These are phyloP conservation scores for Kockiozyma suomiensis DNA, from an alignment of 805 yeast genomes.

Conservation along the genomic window DNA sequence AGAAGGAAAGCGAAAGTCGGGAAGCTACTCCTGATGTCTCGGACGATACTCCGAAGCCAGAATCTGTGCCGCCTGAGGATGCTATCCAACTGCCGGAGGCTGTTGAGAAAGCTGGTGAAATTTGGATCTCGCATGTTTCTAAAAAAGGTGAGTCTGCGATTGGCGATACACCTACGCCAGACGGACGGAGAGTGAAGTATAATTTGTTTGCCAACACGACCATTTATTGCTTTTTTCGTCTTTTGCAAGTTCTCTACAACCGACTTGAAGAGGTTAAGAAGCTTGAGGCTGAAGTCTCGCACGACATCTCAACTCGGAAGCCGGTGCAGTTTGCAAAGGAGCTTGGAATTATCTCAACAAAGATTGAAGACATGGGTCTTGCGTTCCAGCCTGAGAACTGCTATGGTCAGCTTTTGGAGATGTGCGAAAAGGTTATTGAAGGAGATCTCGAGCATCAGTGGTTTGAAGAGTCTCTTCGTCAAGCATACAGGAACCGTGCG, in stretches of 20 bases:
- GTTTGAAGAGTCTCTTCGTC: constrained; percentile 94
- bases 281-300: constrained; percentile 68
- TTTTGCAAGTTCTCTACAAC: constrained; percentile 75
- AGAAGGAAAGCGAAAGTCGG: constrained; percentile 26
- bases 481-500: constrained; percentile 91
- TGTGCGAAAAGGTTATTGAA: constrained; percentile 77
- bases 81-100: constrained; percentile 30
- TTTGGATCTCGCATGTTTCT: constrained; percentile 40
- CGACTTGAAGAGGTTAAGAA: constrained; percentile 77
- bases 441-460: constrained; percentile 91
- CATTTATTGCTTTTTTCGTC: constrained; percentile 86
- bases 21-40: constrained; percentile 33
- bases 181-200: constrained; percentile 46
- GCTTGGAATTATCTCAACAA: constrained; percentile 76
- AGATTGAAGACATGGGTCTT: constrained; percentile 78
- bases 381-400: constrained; percentile 51
- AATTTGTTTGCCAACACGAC: constrained; percentile 88
- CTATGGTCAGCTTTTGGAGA: constrained; percentile 73
- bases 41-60: constrained; percentile 21
- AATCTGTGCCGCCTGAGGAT: constrained; percentile 19
- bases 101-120: constrained; percentile 35
- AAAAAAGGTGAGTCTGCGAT: constrained; percentile 35
- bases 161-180: constrained; percentile 36
- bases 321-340: constrained; percentile 75
- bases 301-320: constrained; percentile 59